Percentiles rank a stretch among this genome's conserved stretches.
These are phyloP conservation scores for Suhomyces chickasaworum DNA, from an alignment of 1,139 yeast species.

Conservation along the genomic window DNA sequence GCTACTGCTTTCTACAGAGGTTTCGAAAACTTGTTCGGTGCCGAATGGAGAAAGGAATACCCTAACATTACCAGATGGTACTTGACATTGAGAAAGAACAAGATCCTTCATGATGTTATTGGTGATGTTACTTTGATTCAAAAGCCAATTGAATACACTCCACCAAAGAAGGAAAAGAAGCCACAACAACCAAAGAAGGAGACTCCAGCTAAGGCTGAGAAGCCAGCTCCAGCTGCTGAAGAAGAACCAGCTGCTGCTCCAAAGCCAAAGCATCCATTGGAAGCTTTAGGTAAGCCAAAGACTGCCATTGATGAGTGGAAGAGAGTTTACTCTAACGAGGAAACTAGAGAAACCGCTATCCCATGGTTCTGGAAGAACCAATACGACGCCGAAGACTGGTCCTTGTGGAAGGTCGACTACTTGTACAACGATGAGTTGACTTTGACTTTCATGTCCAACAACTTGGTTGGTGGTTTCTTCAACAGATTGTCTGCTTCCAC, in stretches of 20 bases:
- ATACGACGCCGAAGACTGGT: constrained; percentile 91
- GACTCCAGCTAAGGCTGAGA: constrained; percentile 45
- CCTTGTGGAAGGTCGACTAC: constrained; percentile 93
- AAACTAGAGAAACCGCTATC: constrained; percentile 89
- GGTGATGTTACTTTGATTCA: constrained; percentile 59
- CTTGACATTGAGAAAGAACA: constrained; percentile 65
- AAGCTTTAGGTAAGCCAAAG: constrained; percentile 72
- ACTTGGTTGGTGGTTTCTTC: constrained; percentile 98
- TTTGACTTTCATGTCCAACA: constrained; percentile 96
- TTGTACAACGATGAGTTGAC: constrained; percentile 98
- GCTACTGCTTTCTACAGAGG: constrained; percentile 65
- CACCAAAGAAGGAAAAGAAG: constrained; percentile 83
- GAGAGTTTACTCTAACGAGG: constrained; percentile 96
- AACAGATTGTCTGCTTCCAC: constrained; percentile 89
- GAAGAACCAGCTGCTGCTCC: constrained; percentile 44
- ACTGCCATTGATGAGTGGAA: constrained; percentile 91
- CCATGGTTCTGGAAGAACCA: constrained; percentile 97
- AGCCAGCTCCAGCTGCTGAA: constrained; percentile 42
- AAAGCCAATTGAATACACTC: constrained; percentile 65
- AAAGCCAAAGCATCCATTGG: constrained; percentile 93
- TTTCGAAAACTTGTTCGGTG: constrained; percentile 68
- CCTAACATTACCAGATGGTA: constrained; percentile 87
- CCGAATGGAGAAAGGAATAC: constrained; percentile 72
- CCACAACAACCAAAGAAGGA: constrained; percentile 49
- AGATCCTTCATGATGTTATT: constrained; percentile 47